Evolutionary conservation across 345 rosid genomes (phyloP), one percentile per base, ranked within the genome.

Genomic region (Melaleuca quinquenervia): DNA sequence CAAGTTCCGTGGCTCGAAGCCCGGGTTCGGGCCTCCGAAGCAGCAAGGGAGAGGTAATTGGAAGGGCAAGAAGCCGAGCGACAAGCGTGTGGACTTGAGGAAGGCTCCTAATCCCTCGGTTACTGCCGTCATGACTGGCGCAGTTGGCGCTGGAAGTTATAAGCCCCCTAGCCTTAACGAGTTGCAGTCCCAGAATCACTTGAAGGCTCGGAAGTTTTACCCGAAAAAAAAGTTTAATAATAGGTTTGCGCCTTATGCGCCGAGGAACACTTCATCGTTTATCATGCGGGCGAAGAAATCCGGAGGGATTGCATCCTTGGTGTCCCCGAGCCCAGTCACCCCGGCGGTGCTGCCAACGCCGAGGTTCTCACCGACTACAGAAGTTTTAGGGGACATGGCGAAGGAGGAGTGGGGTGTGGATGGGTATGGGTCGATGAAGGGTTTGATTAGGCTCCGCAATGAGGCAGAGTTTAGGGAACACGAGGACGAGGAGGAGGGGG

Each of bases 351-450:
- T 97, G 87, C 99, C 96, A 0, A 97, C 99, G 0, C 99, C 99
- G 0, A 93, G 94, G 76, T 94, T 96, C 49, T 96, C 98, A 0
- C 99, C 98, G 0, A 94, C 99, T 0, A 92, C 96, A 88, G 99
- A 97, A 93, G 95, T 96, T 0, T 87, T 97, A 84, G 99, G 96
- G 26, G 99, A 96, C 85, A 95, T 93, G 98, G 99, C 99, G 0
- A 96, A 96, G 90, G 99, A 97, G 89, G 98, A 97, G 83, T 97
- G 99, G 98, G 98, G 99, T 0, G 99, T 97, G 83, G 98, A 97
- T 91, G 99, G 99, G 44, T 97, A 96, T 64, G 99, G 99, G 29
- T 95, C 99, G 6, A 97, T 97, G 99, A 97, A 97, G 88, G 99
- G 99, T 18, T 55, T 95, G 90, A 97, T 97, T 83, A 90, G 99